Evolutionary conservation across 192 early-diverging fungal genomes (phyloP).

Genomic region (Dimargaris cristalligena): DNA sequence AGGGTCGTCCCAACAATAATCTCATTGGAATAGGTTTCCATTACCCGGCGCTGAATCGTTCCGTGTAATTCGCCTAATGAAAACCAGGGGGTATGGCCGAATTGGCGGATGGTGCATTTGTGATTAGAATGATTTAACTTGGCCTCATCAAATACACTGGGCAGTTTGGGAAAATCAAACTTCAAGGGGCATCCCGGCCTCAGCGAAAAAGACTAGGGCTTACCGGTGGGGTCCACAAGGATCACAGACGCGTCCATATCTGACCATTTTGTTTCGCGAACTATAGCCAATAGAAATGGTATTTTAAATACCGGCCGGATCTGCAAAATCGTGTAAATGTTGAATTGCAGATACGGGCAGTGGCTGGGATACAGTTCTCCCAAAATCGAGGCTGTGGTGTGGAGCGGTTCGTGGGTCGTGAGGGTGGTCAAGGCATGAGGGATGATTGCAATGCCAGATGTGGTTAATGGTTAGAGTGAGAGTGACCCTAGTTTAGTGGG

Average conservation of each 20-base stretch:
- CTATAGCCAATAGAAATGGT: conserved; percentile 20
- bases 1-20: conserved; percentile 1
- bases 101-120: background rate
- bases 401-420: background rate
- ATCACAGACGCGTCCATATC: conserved; percentile 20
- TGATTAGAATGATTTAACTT: background rate
- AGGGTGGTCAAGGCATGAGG: background rate
- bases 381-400: background rate
- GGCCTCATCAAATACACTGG: background rate
- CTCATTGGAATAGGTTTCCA: conserved; percentile 9
- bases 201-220: background rate
- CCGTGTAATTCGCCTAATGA: conserved; percentile 6
- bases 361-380: conserved; percentile 1
- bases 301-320: conserved; percentile 14
- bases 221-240: conserved; percentile 25
- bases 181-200: background rate
- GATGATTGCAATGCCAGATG: background rate
- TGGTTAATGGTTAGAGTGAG: background rate
- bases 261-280: conserved; percentile 18
- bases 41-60: conserved; percentile 7
- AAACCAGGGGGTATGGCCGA: background rate
- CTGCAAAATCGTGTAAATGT: conserved; percentile 18
- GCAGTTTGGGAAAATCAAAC: background rate
- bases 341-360: conserved; percentile 11
- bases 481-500: background rate